Conservation (phyloP, 495 filamentous ascomycete species). For the Aspergillus carlsbadensis region DNA sequence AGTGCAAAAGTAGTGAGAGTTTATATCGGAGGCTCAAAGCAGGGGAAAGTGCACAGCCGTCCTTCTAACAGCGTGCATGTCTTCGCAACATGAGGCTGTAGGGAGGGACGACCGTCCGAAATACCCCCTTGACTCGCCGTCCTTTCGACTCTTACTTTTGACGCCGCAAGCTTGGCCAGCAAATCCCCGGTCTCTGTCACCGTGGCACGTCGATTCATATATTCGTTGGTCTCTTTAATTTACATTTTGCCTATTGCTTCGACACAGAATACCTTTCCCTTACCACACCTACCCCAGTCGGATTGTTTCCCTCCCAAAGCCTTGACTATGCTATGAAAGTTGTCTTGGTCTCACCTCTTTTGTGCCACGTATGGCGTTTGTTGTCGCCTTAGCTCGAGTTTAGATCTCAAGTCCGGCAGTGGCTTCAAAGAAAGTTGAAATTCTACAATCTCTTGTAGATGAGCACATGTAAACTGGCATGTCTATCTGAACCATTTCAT, state of each 20-base stretch:
- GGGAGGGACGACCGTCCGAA: neutral
- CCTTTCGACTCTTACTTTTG: neutral
- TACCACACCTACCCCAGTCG: conserved; percentile 15
- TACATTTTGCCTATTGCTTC: conserved; percentile 28
- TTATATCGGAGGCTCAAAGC: neutral
- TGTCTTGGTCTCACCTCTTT: conserved; percentile 23
- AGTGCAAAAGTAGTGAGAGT: conserved; percentile 16
- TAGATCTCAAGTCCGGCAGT: conserved; percentile 27
- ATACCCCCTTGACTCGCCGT: neutral
- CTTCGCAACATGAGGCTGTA: neutral
- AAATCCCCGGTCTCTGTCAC: conserved; percentile 11
- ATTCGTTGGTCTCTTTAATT: conserved; percentile 22
- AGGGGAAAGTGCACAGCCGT: neutral
- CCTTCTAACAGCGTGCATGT: neutral
- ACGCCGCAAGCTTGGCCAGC: conserved; percentile 3
- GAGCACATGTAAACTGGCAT: neutral
- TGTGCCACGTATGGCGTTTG: conserved; percentile 27
- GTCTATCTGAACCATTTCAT: neutral
- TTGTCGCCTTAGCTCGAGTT: conserved; percentile 28
- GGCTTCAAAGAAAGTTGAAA: conserved; percentile 25
- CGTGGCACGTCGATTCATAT: conserved; percentile 20
- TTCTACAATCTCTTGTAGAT: conserved; percentile 3
- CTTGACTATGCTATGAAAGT: conserved; percentile 21
- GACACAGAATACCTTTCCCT: conserved; percentile 30
- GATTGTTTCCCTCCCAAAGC: conserved; percentile 15